Conservation (phyloP, 169 alveolate species). For the Cryptosporidium ryanae region DNA sequence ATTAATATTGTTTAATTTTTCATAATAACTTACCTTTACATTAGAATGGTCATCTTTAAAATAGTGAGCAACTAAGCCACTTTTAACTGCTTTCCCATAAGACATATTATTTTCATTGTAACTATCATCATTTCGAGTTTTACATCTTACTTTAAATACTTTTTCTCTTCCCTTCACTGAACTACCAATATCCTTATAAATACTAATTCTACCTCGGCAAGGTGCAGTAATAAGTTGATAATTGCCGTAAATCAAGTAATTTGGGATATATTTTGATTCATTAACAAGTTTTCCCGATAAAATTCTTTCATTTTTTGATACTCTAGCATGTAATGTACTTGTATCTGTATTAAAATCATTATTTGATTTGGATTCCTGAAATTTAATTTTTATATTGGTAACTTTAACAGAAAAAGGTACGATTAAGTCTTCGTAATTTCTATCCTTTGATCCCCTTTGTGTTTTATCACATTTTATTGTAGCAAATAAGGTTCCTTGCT, state of each 20-base stretch:
- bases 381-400: background rate
- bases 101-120: background rate
- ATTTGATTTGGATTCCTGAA: constrained; percentile 20
- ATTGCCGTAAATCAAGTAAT: constrained; percentile 25
- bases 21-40: constrained; percentile 59
- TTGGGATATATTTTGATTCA: constrained; percentile 52
- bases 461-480: constrained; percentile 3
- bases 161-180: constrained; percentile 5
- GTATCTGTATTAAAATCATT: background rate
- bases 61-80: constrained; percentile 28
- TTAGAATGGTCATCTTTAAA: constrained; percentile 23
- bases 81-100: constrained; percentile 26
- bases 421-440: background rate
- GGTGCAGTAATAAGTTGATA: constrained; percentile 47
- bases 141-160: constrained; percentile 25
- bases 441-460: background rate
- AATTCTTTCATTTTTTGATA: constrained; percentile 31
- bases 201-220: constrained; percentile 15
- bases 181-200: constrained; percentile 12
- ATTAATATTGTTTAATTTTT: background rate
- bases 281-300: constrained; percentile 14
- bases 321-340: constrained; percentile 9
- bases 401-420: constrained; percentile 49
- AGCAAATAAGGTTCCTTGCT: constrained; percentile 31
- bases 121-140: background rate